Percentiles rank a stretch among this genome's conserved stretches.
Conservation (phyloP, 148 eudicot species). For the Polygonum maritimum region DNA sequence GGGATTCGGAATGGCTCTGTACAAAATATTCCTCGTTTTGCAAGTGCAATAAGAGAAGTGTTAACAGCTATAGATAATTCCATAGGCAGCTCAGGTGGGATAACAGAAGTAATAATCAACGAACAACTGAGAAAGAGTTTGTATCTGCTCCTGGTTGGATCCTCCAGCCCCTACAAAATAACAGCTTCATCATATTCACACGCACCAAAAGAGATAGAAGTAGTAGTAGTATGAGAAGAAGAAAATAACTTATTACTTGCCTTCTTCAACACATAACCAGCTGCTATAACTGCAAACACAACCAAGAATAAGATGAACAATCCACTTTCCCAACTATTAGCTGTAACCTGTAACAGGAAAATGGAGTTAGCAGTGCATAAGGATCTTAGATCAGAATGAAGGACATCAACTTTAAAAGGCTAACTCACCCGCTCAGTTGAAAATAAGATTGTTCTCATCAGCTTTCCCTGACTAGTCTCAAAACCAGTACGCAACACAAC, state of each 20-base stretch:
- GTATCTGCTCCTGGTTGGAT: constrained; percentile 96
- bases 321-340: constrained; percentile 99
- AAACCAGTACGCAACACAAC: constrained; percentile 95
- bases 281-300: constrained; percentile 89
- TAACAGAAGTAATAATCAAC: constrained; percentile 90
- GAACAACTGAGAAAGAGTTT: constrained; percentile 93
- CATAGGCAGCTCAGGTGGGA: constrained; percentile 98
- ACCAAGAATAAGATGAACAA: constrained; percentile 91
- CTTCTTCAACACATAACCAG: constrained; percentile 97
- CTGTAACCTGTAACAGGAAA: constrained; percentile 63
- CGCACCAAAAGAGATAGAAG: not conserved
- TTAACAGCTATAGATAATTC: constrained; percentile 98
- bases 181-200: constrained; percentile 9
- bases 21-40: constrained; percentile 86
- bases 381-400: not conserved
- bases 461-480: constrained; percentile 97
- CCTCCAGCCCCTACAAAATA: constrained; percentile 82
- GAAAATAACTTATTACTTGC: constrained; percentile 25
- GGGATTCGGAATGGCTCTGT: constrained; percentile 98
- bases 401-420: constrained; percentile 1
- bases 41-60: constrained; percentile 93
- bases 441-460: constrained; percentile 95
- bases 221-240: not conserved
- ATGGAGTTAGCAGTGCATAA: constrained; percentile 9
- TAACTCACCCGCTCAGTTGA: constrained; percentile 90